These are phyloP conservation scores for Ophiocordyceps camponoti-saundersi DNA, from an alignment of 2,329 filamentous ascomycete species.

Conservation along the genomic window DNA sequence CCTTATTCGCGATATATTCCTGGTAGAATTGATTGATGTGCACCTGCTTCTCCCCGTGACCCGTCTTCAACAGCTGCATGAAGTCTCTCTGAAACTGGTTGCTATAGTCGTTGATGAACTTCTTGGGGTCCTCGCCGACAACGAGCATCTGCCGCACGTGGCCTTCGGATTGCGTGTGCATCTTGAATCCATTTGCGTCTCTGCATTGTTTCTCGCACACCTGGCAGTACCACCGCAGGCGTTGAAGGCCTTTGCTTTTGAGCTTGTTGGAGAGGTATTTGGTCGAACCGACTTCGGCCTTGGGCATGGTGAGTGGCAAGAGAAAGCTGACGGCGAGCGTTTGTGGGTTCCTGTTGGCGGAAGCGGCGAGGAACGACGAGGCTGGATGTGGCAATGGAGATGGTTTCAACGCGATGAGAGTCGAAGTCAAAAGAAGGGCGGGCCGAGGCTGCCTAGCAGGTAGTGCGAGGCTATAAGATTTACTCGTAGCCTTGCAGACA, in stretches of 20 bases:
- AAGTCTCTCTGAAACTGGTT: conserved; percentile 72
- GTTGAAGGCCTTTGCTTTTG: conserved; percentile 62
- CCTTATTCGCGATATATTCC: conserved; percentile 70
- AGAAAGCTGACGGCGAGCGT: too few relatives aligned
- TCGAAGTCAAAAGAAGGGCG: too few relatives aligned
- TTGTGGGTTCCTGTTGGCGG: too few relatives aligned
- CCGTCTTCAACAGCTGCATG: conserved; percentile 56
- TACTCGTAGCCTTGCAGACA: too few relatives aligned
- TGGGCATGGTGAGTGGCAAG: conserved; percentile 47
- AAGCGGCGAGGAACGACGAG: too few relatives aligned
- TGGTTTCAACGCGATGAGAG: too few relatives aligned
- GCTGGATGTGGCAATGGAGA: too few relatives aligned
- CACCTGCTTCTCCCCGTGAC: conserved; percentile 81
- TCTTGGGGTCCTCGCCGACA: conserved; percentile 75
- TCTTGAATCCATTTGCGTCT: conserved; percentile 85
- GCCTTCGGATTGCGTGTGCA: conserved; percentile 69
- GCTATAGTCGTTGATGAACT: conserved; percentile 67
- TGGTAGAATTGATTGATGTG: conserved; percentile 91
- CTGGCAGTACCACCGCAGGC: conserved; percentile 83
- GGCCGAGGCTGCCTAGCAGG: too few relatives aligned
- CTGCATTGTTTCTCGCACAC: conserved; percentile 50
- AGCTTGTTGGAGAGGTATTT: conserved; percentile 84
- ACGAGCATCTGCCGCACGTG: conserved; percentile 81
- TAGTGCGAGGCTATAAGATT: too few relatives aligned
- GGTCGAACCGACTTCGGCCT: conserved; percentile 82